A percentile compares a stretch with the other conserved stretches of the same genome.
Evolutionary conservation across 495 filamentous ascomycete genomes (phyloP).

Genomic region (Xylaria cubensis): DNA sequence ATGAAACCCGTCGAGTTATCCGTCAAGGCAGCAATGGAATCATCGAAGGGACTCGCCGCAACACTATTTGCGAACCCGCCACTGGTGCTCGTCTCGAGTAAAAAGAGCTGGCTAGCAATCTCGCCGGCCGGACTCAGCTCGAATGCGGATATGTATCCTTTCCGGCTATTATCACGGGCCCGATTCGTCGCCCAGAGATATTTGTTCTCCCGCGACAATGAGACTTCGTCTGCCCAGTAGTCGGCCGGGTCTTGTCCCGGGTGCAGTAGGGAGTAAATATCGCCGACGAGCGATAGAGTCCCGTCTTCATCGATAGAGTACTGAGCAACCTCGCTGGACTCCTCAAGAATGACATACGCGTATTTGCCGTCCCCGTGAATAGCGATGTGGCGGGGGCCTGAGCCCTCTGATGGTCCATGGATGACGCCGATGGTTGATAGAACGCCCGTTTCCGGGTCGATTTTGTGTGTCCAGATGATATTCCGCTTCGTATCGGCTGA

Average conservation of each 20-base stretch:
- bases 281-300: slow-evolving; percentile 22
- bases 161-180: slow-evolving; percentile 26
- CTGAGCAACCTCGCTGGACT: slow-evolving; percentile 32
- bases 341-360: slow-evolving; percentile 44
- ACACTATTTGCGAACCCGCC: slow-evolving; percentile 46
- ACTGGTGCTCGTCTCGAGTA: slow-evolving; percentile 40
- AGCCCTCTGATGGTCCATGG: slow-evolving; percentile 28
- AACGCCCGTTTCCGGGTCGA: slow-evolving; percentile 32
- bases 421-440: slow-evolving; percentile 23
- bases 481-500: slow-evolving; percentile 46
- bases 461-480: slow-evolving; percentile 45
- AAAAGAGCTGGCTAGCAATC: slow-evolving; percentile 42
- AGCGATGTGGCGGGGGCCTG: slow-evolving; percentile 40
- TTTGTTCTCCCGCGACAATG: slow-evolving; percentile 37
- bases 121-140: slow-evolving; percentile 33
- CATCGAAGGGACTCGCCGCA: slow-evolving; percentile 42
- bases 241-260: slow-evolving; percentile 23
- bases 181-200: slow-evolving; percentile 49
- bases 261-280: slow-evolving; percentile 24
- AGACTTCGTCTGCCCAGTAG: slow-evolving; percentile 49
- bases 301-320: slow-evolving; percentile 20
- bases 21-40: slow-evolving; percentile 42
- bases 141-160: slow-evolving; percentile 46
- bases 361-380: slow-evolving; percentile 40
- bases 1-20: slow-evolving; percentile 47